phyloP scores from a whole-genome alignment of 352 stramenopile species.

The Globisporangium alternatum region DNA sequence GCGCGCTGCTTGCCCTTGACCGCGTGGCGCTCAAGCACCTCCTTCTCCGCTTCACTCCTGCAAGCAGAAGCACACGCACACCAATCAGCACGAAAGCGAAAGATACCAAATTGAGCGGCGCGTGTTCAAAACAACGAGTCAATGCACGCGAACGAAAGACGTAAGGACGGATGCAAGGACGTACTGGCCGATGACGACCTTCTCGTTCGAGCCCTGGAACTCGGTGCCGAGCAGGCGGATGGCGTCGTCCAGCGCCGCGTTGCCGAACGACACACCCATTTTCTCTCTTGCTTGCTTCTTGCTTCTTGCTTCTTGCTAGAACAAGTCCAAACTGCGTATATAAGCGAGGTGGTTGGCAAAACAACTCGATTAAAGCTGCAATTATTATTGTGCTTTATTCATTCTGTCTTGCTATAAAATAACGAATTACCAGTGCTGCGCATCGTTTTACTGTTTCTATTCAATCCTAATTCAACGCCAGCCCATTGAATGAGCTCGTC shows the following conservation, averaged over 20 bases:
- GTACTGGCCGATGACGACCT: conserved; percentile 54
- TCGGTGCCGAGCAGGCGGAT: conserved; percentile 64
- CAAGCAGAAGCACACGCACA: background rate
- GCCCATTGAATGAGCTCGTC: too few species aligned
- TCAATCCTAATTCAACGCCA: too few species aligned
- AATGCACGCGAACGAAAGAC: background rate
- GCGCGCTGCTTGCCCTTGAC: conserved; percentile 43
- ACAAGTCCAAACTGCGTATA: too few species aligned
- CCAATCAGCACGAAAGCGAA: background rate
- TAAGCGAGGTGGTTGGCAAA: background rate
- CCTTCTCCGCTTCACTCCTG: conserved; percentile 63
- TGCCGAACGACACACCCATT: conserved; percentile 20
- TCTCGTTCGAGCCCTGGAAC: conserved; percentile 47
- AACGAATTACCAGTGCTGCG: too few species aligned
- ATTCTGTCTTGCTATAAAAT: too few species aligned
- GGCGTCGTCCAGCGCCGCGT: conserved; percentile 51
- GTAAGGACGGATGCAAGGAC: conserved; percentile 11
- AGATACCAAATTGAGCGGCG: background rate
- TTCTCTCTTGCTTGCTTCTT: background rate
- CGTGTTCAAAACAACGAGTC: background rate
- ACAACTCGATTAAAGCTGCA: background rate
- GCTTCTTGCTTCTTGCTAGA: too few species aligned
- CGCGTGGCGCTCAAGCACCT: conserved; percentile 53
- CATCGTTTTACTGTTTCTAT: too few species aligned
- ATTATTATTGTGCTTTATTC: too few species aligned